Percentiles rank a stretch among this genome's conserved stretches.
Conservation (phyloP, 2,329 filamentous ascomycete genomes). For the Diaporthe sp. region DNA sequence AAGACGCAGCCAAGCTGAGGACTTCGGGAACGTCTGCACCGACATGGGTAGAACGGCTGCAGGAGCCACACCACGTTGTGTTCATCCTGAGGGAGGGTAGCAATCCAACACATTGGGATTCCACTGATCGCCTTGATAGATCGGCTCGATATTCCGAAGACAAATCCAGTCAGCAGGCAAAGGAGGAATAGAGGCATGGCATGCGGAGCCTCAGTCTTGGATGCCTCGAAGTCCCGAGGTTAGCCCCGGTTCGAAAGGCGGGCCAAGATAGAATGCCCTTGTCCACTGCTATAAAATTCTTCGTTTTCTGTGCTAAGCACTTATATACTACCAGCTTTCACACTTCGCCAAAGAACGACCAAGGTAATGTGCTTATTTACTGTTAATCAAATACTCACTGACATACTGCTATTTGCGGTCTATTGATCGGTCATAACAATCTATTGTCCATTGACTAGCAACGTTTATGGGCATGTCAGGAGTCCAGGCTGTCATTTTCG, state of each 20-base stretch:
- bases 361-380: too few relatives aligned
- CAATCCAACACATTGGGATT: not conserved
- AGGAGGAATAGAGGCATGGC: not conserved
- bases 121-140: not conserved
- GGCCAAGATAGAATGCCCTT: too few relatives aligned
- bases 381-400: too few relatives aligned
- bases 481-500: not conserved
- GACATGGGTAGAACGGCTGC: conserved; percentile 5
- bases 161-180: not conserved
- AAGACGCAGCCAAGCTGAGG: not conserved
- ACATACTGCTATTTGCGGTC: too few relatives aligned
- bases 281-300: not conserved
- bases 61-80: conserved; percentile 7
- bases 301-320: not conserved
- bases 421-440: too few relatives aligned
- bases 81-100: not conserved
- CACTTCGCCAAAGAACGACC: too few relatives aligned
- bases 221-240: not conserved
- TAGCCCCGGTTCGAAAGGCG: not conserved
- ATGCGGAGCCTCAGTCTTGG: conserved; percentile 21
- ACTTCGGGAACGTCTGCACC: conserved; percentile 31
- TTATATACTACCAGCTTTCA: not conserved
- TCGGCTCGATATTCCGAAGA: conserved; percentile 9
- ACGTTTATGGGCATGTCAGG: not conserved
- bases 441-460: too few relatives aligned